These are phyloP conservation scores for Yamadazyma tumulicola DNA, from an alignment of 805 yeast species.

Conservation along the genomic window DNA sequence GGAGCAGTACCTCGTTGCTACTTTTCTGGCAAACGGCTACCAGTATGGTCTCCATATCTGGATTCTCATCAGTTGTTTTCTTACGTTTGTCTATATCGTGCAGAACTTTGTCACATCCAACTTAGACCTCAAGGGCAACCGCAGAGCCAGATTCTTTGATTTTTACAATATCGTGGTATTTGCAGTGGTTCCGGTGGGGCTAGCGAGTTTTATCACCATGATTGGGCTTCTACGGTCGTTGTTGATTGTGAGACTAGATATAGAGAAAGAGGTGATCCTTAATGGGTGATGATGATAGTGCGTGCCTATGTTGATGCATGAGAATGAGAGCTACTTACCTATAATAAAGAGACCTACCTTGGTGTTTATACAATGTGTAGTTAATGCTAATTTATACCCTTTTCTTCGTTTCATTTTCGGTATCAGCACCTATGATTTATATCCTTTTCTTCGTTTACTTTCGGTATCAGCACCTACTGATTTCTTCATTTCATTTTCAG, in stretches of 20 bases:
- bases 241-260: slow-evolving; percentile 68
- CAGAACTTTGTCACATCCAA: slow-evolving; percentile 88
- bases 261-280: slow-evolving; percentile 27
- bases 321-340: too few relatives aligned
- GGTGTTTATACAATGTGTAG: too few relatives aligned
- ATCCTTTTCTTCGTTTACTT: too few relatives aligned
- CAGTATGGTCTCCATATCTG: slow-evolving; percentile 82
- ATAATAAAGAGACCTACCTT: too few relatives aligned
- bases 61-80: slow-evolving; percentile 83
- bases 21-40: slow-evolving; percentile 64
- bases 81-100: slow-evolving; percentile 74
- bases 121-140: slow-evolving; percentile 47
- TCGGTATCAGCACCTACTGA: too few relatives aligned
- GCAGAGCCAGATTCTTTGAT: slow-evolving; percentile 68
- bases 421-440: too few relatives aligned
- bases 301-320: too few relatives aligned
- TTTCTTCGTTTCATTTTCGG: too few relatives aligned
- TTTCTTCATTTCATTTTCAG: too few relatives aligned
- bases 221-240: slow-evolving; percentile 73
- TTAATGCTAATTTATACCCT: too few relatives aligned
- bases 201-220: slow-evolving; percentile 93
- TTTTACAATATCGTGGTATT: slow-evolving; percentile 86
- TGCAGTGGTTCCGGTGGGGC: slow-evolving; percentile 97
- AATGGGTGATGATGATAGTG: too few relatives aligned
- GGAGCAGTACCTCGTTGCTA: slow-evolving; percentile 62